Conservation (phyloP, 2,329 filamentous ascomycete species). For the Neopestalotiopsis rosae region DNA sequence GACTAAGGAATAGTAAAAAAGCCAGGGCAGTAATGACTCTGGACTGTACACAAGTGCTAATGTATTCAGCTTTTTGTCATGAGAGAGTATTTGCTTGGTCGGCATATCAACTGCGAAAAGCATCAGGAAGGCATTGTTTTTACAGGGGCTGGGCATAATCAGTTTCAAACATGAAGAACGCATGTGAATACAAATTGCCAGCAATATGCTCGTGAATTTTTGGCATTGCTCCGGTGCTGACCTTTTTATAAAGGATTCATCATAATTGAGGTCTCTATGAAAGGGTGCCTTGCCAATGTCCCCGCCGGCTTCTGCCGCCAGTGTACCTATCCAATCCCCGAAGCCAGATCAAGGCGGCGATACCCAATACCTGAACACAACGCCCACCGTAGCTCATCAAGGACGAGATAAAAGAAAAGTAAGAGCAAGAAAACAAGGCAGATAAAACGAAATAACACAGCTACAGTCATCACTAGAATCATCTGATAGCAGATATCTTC, state of each 20-base stretch:
- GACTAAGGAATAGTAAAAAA: not conserved
- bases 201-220: not conserved
- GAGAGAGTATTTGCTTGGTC: not conserved
- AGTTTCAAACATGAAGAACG: not conserved
- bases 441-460: not conserved
- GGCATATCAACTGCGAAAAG: not conserved
- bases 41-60: not conserved
- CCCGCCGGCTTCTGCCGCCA: not conserved
- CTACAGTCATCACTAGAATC: not conserved
- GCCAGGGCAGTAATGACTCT: not conserved
- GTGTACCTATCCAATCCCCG: not conserved
- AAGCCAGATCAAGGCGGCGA: not conserved
- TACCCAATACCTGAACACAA: not conserved
- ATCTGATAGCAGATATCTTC: not conserved
- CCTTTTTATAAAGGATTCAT: not conserved
- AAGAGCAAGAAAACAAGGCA: not conserved
- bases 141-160: no score
- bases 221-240: not conserved
- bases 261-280: not conserved
- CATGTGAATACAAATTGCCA: not conserved
- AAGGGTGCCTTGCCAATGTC: not conserved
- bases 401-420: not conserved
- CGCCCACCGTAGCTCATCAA: not conserved
- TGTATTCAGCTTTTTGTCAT: not conserved
- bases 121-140: slow-evolving; percentile 22